phyloP scores from a whole-genome alignment of 345 rosid species.

The Camelina neglecta region DNA sequence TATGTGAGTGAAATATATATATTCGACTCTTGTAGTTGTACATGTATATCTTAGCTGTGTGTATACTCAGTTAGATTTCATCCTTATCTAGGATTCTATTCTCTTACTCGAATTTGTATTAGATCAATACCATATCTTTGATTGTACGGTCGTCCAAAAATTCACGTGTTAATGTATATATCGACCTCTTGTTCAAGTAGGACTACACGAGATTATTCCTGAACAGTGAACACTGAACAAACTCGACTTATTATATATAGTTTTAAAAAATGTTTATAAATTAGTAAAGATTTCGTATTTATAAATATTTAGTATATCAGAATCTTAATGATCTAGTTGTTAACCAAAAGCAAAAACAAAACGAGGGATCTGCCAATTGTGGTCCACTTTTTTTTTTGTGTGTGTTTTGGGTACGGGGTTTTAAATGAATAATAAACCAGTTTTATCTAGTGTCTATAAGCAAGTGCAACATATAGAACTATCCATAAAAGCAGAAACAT shows the following conservation, averaged over 20 bases:
- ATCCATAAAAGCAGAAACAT: conserved; percentile 49
- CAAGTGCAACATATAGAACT: conserved; percentile 46
- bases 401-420: not conserved
- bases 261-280: not conserved
- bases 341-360: not conserved
- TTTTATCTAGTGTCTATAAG: conserved; percentile 34
- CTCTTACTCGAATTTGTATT: not conserved
- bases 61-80: not conserved
- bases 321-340: conserved; percentile 1
- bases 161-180: conserved; percentile 4
- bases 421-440: conserved; percentile 18
- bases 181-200: not conserved
- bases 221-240: conserved; percentile 7
- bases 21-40: not conserved
- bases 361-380: not conserved
- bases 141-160: not conserved
- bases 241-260: not conserved
- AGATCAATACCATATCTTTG: not conserved
- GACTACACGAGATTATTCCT: not conserved
- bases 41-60: not conserved
- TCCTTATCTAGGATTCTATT: not conserved
- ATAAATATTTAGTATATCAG: not conserved
- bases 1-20: too few relatives aligned
- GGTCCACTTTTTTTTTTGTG: conserved; percentile 28
- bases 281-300: not conserved